Conservation (phyloP, 2,329 filamentous ascomycete species). For the Hypoxylon sp. region DNA sequence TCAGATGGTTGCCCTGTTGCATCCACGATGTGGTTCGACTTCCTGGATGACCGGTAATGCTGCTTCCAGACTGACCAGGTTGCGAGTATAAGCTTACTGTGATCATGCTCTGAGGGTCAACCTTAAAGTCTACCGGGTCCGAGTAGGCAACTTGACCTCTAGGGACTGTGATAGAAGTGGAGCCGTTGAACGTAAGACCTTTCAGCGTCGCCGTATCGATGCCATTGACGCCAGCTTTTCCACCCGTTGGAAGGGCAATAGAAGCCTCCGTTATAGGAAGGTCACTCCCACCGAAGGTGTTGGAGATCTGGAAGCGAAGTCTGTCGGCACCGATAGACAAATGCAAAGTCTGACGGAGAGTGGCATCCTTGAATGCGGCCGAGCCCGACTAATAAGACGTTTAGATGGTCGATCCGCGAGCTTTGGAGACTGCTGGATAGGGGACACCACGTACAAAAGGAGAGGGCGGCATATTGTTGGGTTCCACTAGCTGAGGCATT, state of each 20-base stretch:
- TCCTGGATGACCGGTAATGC: conserved; percentile 74
- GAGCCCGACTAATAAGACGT: conserved; percentile 50
- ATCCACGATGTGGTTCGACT: conserved; percentile 73
- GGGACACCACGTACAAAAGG: conserved; percentile 65
- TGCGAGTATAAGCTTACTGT: conserved; percentile 70
- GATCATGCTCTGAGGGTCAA: conserved; percentile 64
- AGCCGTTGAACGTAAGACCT: conserved; percentile 69
- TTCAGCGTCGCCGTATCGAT: conserved; percentile 66
- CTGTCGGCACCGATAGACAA: conserved; percentile 67
- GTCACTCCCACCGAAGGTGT: conserved; percentile 72
- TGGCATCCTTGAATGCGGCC: conserved; percentile 70
- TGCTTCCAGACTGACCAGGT: conserved; percentile 66
- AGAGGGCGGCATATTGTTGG: conserved; percentile 69
- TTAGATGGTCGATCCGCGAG: conserved; percentile 18
- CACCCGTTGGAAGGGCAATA: conserved; percentile 66
- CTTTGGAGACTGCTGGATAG: background rate
- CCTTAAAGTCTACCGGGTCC: conserved; percentile 68
- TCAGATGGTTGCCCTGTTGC: conserved; percentile 68
- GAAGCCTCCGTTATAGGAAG: conserved; percentile 71
- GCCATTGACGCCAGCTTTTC: conserved; percentile 64
- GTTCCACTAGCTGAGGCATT: conserved; percentile 75
- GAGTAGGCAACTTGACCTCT: conserved; percentile 70
- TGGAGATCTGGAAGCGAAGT: conserved; percentile 73
- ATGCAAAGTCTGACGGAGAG: conserved; percentile 74
- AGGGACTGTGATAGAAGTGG: conserved; percentile 63